Evolutionary conservation across 257 asterid species (phyloP).

Genomic region (Forsythia viridissima): DNA sequence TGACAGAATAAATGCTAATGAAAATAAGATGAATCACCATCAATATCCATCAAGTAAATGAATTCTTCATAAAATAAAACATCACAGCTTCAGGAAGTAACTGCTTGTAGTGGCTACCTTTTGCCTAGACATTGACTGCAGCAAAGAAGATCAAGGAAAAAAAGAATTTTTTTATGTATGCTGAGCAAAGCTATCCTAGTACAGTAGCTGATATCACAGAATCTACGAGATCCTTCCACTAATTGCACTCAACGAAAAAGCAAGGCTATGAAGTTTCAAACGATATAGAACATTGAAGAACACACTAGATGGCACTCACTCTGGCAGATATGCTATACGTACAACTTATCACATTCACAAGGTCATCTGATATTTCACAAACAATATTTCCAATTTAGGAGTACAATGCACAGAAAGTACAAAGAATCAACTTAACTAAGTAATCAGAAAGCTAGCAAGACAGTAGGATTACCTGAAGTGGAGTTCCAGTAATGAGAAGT

Average conservation of each 20-base stretch:
- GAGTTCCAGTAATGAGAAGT: slow-evolving; percentile 96
- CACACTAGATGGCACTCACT: background rate
- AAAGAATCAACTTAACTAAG: background rate
- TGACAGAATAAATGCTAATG: background rate
- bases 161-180: background rate
- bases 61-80: background rate
- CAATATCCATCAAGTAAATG: background rate
- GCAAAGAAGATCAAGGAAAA: background rate
- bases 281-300: background rate
- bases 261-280: slow-evolving; percentile 5
- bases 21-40: background rate
- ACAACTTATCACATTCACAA: slow-evolving; percentile 6
- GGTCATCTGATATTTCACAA: background rate
- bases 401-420: background rate
- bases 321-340: background rate
- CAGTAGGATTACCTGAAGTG: slow-evolving; percentile 73
- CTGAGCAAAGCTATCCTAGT: background rate
- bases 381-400: background rate
- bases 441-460: background rate
- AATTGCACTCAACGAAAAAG: background rate
- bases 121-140: background rate
- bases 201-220: background rate
- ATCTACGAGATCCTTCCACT: background rate
- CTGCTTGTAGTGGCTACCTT: background rate
- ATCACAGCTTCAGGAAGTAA: background rate